Base-by-base conservation (phyloP, 257 asterid genomes). In the Leptodermis oblonga region DNA sequence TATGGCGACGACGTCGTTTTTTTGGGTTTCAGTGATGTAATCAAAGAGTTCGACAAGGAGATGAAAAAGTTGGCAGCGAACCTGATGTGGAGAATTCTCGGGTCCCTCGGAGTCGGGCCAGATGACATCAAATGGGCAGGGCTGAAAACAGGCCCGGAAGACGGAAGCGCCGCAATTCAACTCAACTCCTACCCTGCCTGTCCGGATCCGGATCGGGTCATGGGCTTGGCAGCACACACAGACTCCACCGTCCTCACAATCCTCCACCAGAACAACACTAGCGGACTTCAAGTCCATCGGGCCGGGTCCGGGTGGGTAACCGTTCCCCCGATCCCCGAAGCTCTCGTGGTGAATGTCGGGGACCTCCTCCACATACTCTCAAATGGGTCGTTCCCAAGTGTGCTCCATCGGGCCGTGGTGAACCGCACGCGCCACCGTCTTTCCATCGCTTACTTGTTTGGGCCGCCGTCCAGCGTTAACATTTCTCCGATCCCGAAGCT, bases 221-320 rank as follows among this genome's bases (percentile, higher is more conserved):
- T 94, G 99, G 99, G 99, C 4, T 85, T 94, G 0, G 97, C 99
- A 0, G 86, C 92, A 7, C 99, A 94, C 69, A 91, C 97, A 0
- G 99, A 94, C 53, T 94, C 99, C 6, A 87, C 97, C 63, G 73
- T 94, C 63, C 82, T 94, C 11, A 94, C 99, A 8, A 81, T 94
- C 26, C 95, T 94, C 78, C 96, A 89, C 83, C 99, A 94, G 46
- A 91, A 82, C 83, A 83, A 83, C 86, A 82, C 83, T 0, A 86
- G 90, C 33, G 99, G 99, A 8, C 52, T 94, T 42, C 97, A 94
- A 68, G 99, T 94, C 53, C 80, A 54, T 48, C 87, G 82, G 0
- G 90, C 83, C 36, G 91, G 82, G 3, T 3, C 1, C 8, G 77
- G 87, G 37, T 94, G 99, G 99, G 70, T 80, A 53, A 79, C 82